A percentile compares a stretch with the other conserved stretches of the same genome.
phyloP scores from a whole-genome alignment of 75 land plant species.

The Cupressus sempervirens region DNA sequence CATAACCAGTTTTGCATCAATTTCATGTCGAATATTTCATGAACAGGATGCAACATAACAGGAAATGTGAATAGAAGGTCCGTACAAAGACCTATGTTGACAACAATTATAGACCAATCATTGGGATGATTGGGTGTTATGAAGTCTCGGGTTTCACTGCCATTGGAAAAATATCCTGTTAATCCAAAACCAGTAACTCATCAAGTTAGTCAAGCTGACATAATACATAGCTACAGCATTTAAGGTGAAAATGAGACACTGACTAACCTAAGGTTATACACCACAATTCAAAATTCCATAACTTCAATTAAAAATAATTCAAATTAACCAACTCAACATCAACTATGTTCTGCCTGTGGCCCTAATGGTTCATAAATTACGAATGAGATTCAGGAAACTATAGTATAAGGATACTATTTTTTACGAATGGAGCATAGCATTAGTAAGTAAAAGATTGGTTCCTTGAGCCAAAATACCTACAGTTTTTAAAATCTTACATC shows the following conservation, averaged over 20 bases:
- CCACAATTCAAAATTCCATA: not conserved
- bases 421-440: no score
- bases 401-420: no score
- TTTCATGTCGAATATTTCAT: slow-evolving; percentile 65
- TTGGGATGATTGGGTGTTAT: slow-evolving; percentile 70
- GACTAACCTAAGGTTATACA: not conserved
- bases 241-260: not conserved
- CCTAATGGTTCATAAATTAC: not conserved
- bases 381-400: not conserved
- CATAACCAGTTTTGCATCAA: slow-evolving; percentile 37
- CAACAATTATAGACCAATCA: slow-evolving; percentile 54
- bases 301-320: not conserved
- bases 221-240: not conserved
- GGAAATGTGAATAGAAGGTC: slow-evolving; percentile 74
- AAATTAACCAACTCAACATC: not conserved
- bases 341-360: not conserved
- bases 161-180: slow-evolving; percentile 68
- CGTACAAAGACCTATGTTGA: slow-evolving; percentile 63
- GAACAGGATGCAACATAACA: slow-evolving; percentile 77
- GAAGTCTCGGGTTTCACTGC: slow-evolving; percentile 68
- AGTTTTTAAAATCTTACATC: no score
- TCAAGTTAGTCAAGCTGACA: not conserved
- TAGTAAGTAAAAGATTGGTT: no score
- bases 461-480: no score
- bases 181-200: slow-evolving; percentile 46